phyloP scores from a whole-genome alignment of 2,329 filamentous ascomycete species.

The Diaporthe vexans region DNA sequence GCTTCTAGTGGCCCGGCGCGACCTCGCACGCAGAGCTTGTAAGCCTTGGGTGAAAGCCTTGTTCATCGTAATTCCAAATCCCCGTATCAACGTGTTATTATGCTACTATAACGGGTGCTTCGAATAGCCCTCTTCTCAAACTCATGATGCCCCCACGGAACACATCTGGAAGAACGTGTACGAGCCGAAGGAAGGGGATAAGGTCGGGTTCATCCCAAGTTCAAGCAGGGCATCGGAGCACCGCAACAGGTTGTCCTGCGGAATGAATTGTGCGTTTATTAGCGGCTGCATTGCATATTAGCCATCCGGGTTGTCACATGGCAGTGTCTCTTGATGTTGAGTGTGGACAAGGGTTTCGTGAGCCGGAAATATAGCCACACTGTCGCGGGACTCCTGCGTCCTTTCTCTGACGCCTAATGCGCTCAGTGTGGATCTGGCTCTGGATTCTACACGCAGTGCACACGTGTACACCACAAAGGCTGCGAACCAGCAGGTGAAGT shows the following conservation, averaged over 20 bases:
- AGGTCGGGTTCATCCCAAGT: background rate
- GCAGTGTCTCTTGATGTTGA: background rate
- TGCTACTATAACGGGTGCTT: no score
- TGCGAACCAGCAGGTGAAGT: background rate
- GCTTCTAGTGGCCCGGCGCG: conserved; percentile 11
- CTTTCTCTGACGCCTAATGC: background rate
- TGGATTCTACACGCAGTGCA: background rate
- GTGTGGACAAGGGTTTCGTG: background rate
- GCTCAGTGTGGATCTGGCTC: background rate
- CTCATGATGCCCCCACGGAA: no score
- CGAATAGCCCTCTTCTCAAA: background rate
- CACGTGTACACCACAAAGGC: background rate
- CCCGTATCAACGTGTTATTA: background rate
- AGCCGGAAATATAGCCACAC: background rate
- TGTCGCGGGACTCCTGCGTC: background rate
- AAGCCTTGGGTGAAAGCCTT: background rate
- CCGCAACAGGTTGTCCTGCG: background rate
- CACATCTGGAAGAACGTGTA: background rate
- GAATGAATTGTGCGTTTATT: background rate
- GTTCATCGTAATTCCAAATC: background rate
- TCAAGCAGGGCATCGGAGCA: background rate
- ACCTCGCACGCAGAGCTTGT: background rate
- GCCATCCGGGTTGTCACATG: background rate
- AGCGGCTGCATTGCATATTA: background rate
- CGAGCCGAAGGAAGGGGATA: background rate